These are phyloP conservation scores for Trichoderma cornu-damae DNA, from an alignment of 2,329 filamentous ascomycete genomes.

Conservation along the genomic window DNA sequence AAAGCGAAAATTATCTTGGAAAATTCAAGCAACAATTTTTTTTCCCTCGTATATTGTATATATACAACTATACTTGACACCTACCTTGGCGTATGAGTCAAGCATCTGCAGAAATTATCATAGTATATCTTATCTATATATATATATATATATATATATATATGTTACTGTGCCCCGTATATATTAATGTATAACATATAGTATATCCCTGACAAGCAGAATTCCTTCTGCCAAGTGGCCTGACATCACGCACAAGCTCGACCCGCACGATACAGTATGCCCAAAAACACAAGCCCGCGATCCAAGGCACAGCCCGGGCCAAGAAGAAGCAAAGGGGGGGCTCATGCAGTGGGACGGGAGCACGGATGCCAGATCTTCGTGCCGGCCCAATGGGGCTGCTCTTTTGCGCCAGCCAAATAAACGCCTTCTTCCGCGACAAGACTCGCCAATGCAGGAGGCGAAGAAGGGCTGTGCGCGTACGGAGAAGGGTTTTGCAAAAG, in stretches of 20 bases:
- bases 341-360: constrained; percentile 10
- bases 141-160: too few relatives aligned
- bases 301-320: constrained; percentile 1
- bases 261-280: neutral
- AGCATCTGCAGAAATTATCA: too few relatives aligned
- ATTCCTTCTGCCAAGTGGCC: neutral
- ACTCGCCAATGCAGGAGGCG: neutral
- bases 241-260: neutral
- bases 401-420: neutral
- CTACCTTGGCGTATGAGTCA: too few relatives aligned
- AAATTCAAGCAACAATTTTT: too few relatives aligned
- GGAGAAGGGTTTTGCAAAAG: neutral
- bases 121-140: too few relatives aligned
- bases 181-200: fast-evolving
- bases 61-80: too few relatives aligned
- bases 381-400: constrained; percentile 3
- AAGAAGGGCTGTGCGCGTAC: neutral
- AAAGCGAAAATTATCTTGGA: too few relatives aligned
- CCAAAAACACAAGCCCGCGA: neutral
- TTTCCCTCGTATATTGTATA: too few relatives aligned
- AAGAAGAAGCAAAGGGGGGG: neutral
- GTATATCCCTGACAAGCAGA: neutral
- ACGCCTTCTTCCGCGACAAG: constrained; percentile 1
- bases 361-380: constrained; percentile 7
- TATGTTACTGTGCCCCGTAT: too few relatives aligned